Evolutionary conservation across 2,329 filamentous ascomycete genomes (phyloP).

Genomic region (Dothidotthia symphoricarpi): DNA sequence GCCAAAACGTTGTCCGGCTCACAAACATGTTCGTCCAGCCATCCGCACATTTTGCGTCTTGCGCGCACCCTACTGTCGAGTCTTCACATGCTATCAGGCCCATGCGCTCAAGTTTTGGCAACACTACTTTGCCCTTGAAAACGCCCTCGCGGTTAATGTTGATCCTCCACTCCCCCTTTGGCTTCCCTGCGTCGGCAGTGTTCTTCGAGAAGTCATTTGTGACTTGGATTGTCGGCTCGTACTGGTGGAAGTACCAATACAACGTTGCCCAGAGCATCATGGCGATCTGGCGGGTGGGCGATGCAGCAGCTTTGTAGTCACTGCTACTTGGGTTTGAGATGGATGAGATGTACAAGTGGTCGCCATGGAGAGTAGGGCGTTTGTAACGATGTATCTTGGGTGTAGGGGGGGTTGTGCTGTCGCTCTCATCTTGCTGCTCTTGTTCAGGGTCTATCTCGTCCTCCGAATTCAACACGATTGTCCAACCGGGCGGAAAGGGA

Average conservation of each 20-base stretch:
- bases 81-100: constrained; percentile 76
- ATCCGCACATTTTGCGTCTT: constrained; percentile 60
- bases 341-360: constrained; percentile 87
- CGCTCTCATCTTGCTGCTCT: constrained; percentile 32
- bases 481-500: constrained; percentile 84
- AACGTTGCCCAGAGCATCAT: constrained; percentile 96
- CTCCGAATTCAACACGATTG: constrained; percentile 77
- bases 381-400: constrained; percentile 64
- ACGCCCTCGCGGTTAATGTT: constrained; percentile 85
- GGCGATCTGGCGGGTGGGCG: constrained; percentile 83
- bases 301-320: constrained; percentile 76
- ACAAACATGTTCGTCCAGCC: constrained; percentile 82
- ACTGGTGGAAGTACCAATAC: constrained; percentile 97
- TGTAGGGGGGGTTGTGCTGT: constrained; percentile 28
- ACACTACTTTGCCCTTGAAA: constrained; percentile 74
- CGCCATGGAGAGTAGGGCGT: constrained; percentile 71
- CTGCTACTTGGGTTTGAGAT: constrained; percentile 78
- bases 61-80: constrained; percentile 67
- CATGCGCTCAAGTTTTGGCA: constrained; percentile 93
- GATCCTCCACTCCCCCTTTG: constrained; percentile 82
- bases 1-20: constrained; percentile 82
- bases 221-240: constrained; percentile 65
- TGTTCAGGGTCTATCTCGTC: constrained; percentile 37
- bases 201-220: constrained; percentile 61
- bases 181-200: constrained; percentile 67